Percentiles rank a stretch among this genome's conserved stretches.
Evolutionary conservation across 1,284 basidiomycete genomes (phyloP).

Genomic region (Trametes sp.): DNA sequence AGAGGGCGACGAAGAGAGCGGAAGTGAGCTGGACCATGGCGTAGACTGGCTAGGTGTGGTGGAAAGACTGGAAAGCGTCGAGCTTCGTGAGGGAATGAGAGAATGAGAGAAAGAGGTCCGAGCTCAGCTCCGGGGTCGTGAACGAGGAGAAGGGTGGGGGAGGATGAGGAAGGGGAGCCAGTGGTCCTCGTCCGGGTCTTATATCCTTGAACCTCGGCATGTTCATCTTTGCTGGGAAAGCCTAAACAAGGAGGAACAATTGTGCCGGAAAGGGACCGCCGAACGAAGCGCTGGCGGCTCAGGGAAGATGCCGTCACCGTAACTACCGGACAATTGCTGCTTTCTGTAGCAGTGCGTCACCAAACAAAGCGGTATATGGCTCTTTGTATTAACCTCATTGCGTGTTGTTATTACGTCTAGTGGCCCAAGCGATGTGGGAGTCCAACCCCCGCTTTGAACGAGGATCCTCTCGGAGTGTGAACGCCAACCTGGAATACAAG

Average conservation of each 20-base stretch:
- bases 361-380: neutral
- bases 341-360: neutral
- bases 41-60: neutral
- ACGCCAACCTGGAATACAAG: too few species aligned
- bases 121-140: slow-evolving; percentile 22
- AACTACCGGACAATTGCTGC: slow-evolving; percentile 2
- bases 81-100: slow-evolving; percentile 11
- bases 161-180: neutral
- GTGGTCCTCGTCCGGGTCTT: neutral
- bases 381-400: neutral
- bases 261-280: neutral
- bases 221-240: slow-evolving; percentile 5
- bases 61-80: slow-evolving; percentile 17
- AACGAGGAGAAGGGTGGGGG: slow-evolving; percentile 6
- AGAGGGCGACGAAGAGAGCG: slow-evolving; percentile 29
- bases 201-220: slow-evolving; percentile 2
- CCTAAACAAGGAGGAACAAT: slow-evolving; percentile 3
- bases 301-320: slow-evolving; percentile 4
- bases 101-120: slow-evolving; percentile 10
- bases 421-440: too few species aligned
- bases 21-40: slow-evolving; percentile 34
- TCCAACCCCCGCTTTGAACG: too few species aligned
- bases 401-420: neutral
- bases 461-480: too few species aligned
- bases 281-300: neutral